A percentile compares a stretch with the other conserved stretches of the same genome.
Conservation (phyloP, 768 basidiomycete genomes). For the Daedaleopsis sinensis region DNA sequence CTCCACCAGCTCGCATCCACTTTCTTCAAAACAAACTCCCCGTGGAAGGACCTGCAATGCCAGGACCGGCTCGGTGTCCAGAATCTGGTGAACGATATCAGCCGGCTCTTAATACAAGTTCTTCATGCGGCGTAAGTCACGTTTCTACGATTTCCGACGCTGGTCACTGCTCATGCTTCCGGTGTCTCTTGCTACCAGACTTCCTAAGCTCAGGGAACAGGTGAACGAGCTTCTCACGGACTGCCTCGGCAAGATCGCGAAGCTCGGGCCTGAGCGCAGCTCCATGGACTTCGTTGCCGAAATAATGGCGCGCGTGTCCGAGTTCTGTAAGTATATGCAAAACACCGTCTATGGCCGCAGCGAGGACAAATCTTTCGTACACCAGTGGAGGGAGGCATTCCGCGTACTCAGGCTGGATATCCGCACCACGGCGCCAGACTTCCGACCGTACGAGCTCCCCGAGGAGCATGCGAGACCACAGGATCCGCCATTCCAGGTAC, state of each 20-base stretch:
- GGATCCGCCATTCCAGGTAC: constrained; percentile 3
- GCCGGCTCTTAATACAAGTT: constrained; percentile 51
- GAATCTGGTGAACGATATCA: constrained; percentile 55
- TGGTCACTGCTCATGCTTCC: no score
- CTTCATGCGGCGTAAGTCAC: constrained; percentile 54
- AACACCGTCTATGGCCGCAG: constrained; percentile 35
- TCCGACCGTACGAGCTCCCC: constrained; percentile 35
- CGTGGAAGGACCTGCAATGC: constrained; percentile 54
- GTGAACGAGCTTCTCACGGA: constrained; percentile 43
- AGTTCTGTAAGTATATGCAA: constrained; percentile 46
- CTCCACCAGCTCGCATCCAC: no score
- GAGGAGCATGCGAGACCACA: constrained; percentile 1
- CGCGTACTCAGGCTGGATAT: constrained; percentile 37
- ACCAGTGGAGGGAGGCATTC: constrained; percentile 38
- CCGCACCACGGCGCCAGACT: constrained; percentile 44
- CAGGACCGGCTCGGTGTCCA: constrained; percentile 55
- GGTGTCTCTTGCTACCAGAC: constrained; percentile 33
- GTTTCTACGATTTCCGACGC: not conserved
- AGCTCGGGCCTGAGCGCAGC: constrained; percentile 43
- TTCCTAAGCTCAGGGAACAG: constrained; percentile 47
- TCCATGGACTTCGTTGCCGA: constrained; percentile 45
- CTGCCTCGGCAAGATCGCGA: constrained; percentile 36
- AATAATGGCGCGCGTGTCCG: constrained; percentile 45
- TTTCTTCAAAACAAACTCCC: constrained; percentile 50
- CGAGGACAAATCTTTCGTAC: constrained; percentile 40